phyloP scores from a whole-genome alignment of 306 rosid species.

The Lupinus albus region DNA sequence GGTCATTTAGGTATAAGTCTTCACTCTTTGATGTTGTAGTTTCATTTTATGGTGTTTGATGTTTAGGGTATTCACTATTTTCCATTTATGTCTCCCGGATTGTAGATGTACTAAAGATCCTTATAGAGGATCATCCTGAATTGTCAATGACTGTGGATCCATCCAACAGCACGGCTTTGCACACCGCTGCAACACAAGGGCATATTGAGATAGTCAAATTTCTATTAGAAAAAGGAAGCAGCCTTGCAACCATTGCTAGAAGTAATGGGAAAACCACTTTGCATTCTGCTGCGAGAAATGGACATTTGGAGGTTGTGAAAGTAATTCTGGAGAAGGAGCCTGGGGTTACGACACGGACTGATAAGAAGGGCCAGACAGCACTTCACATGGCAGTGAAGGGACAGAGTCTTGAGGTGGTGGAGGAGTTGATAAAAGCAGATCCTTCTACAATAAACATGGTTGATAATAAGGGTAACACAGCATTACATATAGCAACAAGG shows the following conservation, averaged over 20 bases:
- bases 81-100: constrained; percentile 13
- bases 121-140: constrained; percentile 81
- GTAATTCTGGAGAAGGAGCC: constrained; percentile 76
- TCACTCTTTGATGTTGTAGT: neutral
- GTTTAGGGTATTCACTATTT: neutral
- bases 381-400: constrained; percentile 99
- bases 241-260: constrained; percentile 80
- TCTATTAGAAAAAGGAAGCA: constrained; percentile 75
- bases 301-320: constrained; percentile 75
- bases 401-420: constrained; percentile 74
- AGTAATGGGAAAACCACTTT: constrained; percentile 89
- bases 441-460: constrained; percentile 68
- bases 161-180: constrained; percentile 92
- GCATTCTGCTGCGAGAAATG: constrained; percentile 96
- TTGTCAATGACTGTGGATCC: constrained; percentile 86
- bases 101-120: constrained; percentile 70
- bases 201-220: constrained; percentile 70
- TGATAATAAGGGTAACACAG: constrained; percentile 79
- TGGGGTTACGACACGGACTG: constrained; percentile 57
- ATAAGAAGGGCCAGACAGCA: constrained; percentile 94
- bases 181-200: constrained; percentile 93
- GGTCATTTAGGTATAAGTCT: constrained; percentile 70
- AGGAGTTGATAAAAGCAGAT: constrained; percentile 69
- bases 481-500: constrained; percentile 84
- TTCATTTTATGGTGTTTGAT: constrained; percentile 20